phyloP scores from a whole-genome alignment of 192 early-diverging fungal species.

The Allomyces macrogynus region DNA sequence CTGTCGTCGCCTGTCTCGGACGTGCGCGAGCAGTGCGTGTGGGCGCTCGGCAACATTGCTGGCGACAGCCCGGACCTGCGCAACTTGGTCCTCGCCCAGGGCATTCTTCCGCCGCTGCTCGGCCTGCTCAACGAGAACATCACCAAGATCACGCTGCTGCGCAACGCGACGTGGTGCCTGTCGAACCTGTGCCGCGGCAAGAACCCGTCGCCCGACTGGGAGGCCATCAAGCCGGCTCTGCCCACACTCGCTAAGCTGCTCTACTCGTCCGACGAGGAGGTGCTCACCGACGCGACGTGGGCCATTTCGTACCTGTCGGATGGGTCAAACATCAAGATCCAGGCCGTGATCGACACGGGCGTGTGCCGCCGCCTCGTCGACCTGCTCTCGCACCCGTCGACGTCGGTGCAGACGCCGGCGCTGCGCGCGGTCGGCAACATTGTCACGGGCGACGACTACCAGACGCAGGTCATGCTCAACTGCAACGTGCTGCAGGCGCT shows the following conservation, averaged over 20 bases:
- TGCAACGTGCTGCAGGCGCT: slow-evolving; percentile 66
- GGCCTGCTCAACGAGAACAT: slow-evolving; percentile 57
- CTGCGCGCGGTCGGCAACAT: slow-evolving; percentile 96
- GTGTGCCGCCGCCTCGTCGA: slow-evolving; percentile 87
- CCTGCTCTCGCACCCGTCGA: slow-evolving; percentile 68
- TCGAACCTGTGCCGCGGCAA: slow-evolving; percentile 98
- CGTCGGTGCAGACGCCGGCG: slow-evolving; percentile 86
- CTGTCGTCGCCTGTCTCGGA: slow-evolving; percentile 61
- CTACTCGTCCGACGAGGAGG: slow-evolving; percentile 77
- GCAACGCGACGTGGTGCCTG: slow-evolving; percentile 97
- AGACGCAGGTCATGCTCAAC: slow-evolving; percentile 91
- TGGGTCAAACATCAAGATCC: slow-evolving; percentile 91
- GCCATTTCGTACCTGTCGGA: slow-evolving; percentile 98
- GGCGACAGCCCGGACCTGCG: slow-evolving; percentile 82
- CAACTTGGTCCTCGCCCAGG: slow-evolving; percentile 63
- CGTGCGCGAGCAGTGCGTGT: slow-evolving; percentile 94
- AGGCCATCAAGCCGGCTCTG: slow-evolving; percentile 54
- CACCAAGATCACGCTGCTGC: slow-evolving; percentile 88
- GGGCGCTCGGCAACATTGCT: slow-evolving; percentile 99
- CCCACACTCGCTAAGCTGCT: slow-evolving; percentile 78
- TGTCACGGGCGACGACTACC: slow-evolving; percentile 92
- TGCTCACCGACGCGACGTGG: slow-evolving; percentile 98
- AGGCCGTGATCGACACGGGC: slow-evolving; percentile 88
- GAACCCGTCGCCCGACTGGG: slow-evolving; percentile 85
- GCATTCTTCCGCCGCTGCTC: slow-evolving; percentile 73